Conservation (phyloP, 768 basidiomycete species). For the Stropharia rugosoannulata region DNA sequence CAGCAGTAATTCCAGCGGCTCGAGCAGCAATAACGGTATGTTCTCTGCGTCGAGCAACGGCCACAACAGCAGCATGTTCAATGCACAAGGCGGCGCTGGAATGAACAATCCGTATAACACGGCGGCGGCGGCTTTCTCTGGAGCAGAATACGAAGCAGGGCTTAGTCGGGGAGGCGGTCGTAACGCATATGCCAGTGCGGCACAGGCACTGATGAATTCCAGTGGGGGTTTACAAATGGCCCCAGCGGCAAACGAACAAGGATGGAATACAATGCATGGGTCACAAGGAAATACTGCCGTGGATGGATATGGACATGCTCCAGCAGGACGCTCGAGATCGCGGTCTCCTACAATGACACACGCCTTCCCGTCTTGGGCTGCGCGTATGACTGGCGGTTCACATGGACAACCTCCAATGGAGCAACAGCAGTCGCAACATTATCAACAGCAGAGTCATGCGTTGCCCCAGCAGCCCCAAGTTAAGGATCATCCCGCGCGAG, state of each 20-base stretch:
- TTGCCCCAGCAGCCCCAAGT: neutral
- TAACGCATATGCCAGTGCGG: neutral
- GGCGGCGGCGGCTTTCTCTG: neutral
- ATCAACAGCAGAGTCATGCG: neutral
- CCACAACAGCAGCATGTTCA: neutral
- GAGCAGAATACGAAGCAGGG: neutral
- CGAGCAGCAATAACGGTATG: neutral
- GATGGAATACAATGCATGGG: neutral
- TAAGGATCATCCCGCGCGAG: neutral
- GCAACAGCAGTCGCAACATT: neutral
- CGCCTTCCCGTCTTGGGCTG: neutral
- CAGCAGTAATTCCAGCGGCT: neutral
- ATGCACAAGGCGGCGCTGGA: neutral
- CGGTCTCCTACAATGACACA: slow-evolving; percentile 4
- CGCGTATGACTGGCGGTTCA: slow-evolving; percentile 1
- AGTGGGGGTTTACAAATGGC: neutral
- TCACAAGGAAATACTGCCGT: neutral
- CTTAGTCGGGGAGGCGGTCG: neutral
- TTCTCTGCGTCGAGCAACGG: neutral
- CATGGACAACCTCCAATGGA: neutral
- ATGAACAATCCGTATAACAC: neutral
- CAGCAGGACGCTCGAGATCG: slow-evolving; percentile 2
- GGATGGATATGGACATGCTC: neutral
- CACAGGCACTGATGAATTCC: neutral
- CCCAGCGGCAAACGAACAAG: neutral